Base-by-base conservation (phyloP, 2,329 filamentous ascomycete genomes). In the Pyrenophora teres region DNA sequence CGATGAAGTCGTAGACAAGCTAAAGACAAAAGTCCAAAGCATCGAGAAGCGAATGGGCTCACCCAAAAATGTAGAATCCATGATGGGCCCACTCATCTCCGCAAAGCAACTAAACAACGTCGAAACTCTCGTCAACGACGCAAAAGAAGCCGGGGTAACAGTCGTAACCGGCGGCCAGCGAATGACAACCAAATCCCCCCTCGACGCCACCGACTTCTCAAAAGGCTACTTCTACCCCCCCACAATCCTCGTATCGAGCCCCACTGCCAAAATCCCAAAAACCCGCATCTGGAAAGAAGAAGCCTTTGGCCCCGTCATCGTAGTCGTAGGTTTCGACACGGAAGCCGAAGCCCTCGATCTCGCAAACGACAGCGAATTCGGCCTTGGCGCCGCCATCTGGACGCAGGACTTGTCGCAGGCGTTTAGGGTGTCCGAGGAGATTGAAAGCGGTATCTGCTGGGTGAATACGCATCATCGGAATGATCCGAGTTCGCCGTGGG, bases 401-500 rank as follows among this genome's bases (percentile, higher is more conserved):
- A 80, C 80, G 1, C 73, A 77, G 25, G 77, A 82, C 40, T 70
- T 82, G 8, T 69, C 73, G 0, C 78, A 80, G 55, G 78, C 77
- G 3, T 78, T 78, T 54, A 71, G 78, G 1, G 75, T 81, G 0
- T 75, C 78, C 0, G 75, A 75, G 3, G 65, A 63, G 13, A 80
- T 82, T 12, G 77, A 81, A 13, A 75, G 79, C 1, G 78, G 78
- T 1, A 80, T 81, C 25, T 73, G 76, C 25, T 80, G 65, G 76
- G 69, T 74, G 13, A 81, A 78, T 56, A 78, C 74, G 0, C 87
- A 90, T 70, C 87, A 90, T 66, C 80, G 87, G 30, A 90, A 89
- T 60, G 87, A 89, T 59, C 87, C 87, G 0, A 86, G 85, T 59
- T 86, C 85, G 52, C 85, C 87, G 0, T 87, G 87, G 87, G 87